Base-by-base conservation (phyloP, 768 basidiomycete species). In the Leccinum variicolor region DNA sequence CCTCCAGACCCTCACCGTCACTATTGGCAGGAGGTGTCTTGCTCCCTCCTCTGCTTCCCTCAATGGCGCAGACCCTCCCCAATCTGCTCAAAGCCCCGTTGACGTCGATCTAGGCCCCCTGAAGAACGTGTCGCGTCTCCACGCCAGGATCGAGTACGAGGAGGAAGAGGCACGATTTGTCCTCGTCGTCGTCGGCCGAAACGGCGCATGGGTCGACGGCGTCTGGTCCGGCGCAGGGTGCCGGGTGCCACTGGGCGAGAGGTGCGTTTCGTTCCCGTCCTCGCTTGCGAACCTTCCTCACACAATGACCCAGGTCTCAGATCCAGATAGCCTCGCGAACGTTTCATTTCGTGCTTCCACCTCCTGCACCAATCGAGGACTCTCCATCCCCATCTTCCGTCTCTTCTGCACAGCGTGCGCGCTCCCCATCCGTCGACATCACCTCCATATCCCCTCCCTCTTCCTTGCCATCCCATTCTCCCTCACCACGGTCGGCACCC, bases 141-240 rank as follows among this genome's bases (percentile, higher is more conserved):
- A 99, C 69, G 97, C 97, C 33, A 88, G 86, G 78, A 94, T 98
- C 65, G 92, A 92, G 71, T 97, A 92, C 68, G 92, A 95, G 77
- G 87, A 90, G 70, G 89, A 92, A 8, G 87, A 89, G 60, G 90
- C 91, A 60, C 85, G 89, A 53, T 97, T 95, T 70, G 86, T 92
- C 15, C 82, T 99, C 34, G 85, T 86, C 58, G 95, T 99, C 36
- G 81, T 92, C 36, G 97, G 97, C n/a, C 80, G 97, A 57, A 98
- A 99, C 66, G 97, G 97, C 13, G 94, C 94, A 17, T 98, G 95
- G 90, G 94, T 99, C 5, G 94, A 98, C 62, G 95, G 94, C 29
- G 85, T 91, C n/a, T 99, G 95, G 91, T 87, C 86, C 50, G 90
- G 89, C 11, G 87, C 90, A 62, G 93, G 95, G 15, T 88, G 89